Evolutionary conservation across 148 eudicot species (phyloP), one percentile per base, ranked within the genome.

Genomic region (Vaccinium darrowii): DNA sequence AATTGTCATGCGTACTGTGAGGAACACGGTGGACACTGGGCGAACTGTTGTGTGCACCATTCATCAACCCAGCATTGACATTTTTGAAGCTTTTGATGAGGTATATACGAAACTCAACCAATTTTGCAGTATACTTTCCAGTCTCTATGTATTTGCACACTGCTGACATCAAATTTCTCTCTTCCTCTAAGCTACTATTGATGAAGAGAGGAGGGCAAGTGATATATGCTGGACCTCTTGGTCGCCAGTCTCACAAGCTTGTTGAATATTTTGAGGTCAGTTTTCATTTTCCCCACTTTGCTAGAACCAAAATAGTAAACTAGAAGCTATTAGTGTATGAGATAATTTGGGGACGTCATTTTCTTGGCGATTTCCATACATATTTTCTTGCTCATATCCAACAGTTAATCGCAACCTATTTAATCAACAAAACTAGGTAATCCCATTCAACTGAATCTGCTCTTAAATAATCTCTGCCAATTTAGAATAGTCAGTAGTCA

Each of bases 21-120:
- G 88, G 52, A 86, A 86, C 76, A 86, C 88, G 49, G 88, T 86
- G 62, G 88, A 86, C 52, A 86, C 88, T 7, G 88, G 88, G 4
- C 71, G 89, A 58, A 87, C 89, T 16, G 89, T 87, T 7, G 89
- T 87, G 52, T 87, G 89, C 79, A 87, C 89, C 15, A 87, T 87
- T 71, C 89, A 87, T 53, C 89, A 87, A 82, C 89, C 89, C 27
- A 87, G 91, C 82, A 87, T 85, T 27, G 89, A 89, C 65, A 87
- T 89, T 6, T 89, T 89, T 79, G 91, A 89, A 87, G 88, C 91
- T 57, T 89, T 89, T 39, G 91, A 89, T 75, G 91, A 89, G 91
- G 91, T 89, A 83, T 52, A 23, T 51, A 52, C 2, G 25, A 51
- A 79, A 23, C 56, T 63, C 30, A 47, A 6, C 7, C 33, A 21